Evolutionary conservation across 1,284 basidiomycete genomes (phyloP), one percentile per base, ranked within the genome.

Genomic region (Phaffia rhodozyma): DNA sequence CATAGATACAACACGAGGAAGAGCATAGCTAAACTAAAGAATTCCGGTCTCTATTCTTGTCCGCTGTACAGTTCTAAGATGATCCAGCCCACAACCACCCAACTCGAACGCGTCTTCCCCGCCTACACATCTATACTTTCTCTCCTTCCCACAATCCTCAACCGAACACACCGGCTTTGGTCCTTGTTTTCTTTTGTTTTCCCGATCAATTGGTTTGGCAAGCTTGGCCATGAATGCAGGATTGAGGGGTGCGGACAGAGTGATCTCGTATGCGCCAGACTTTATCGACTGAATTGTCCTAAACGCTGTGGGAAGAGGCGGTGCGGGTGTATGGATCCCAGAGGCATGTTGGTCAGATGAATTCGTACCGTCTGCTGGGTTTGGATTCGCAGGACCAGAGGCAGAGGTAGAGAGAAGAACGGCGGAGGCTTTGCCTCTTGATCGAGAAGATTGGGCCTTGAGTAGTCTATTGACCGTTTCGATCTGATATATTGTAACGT

Each of bases 401-500:
- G 38, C 38, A 16, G 38, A 43, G 13, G 38, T 43, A 43, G 38
- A 43, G 13, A 43, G 38, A 16, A 43, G 38, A 43, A 43, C 38
- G 58, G 27, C 47, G 16, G 58, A 59, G n/a, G 29, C 48, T 29
- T 30, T 51, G 5, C 55, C 61, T 34, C 61, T 55, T 9, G 49
- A 38, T 7, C 55, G 55, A 2, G 61, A 49, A 6, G 55, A 51
- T 34, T 62, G 61, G 13, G 55, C 20, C 20, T 57, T 58, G 49
- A 62, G 55, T 13, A 62, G 43, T n/a, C 61, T 55, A 51, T 62
- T 62, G 55, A 62, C 52, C 16, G 61, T 62, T 34, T 62, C 61
- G 49, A 62, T 62, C 61, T 62, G 55, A 25, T 18, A 7, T 23
- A 9, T 23, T 6, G 11, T 25, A 47, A 23, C 3, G 59, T 21